Evolutionary conservation across 2,329 filamentous ascomycete genomes (phyloP).

Genomic region (Xenoacremonium recifei): DNA sequence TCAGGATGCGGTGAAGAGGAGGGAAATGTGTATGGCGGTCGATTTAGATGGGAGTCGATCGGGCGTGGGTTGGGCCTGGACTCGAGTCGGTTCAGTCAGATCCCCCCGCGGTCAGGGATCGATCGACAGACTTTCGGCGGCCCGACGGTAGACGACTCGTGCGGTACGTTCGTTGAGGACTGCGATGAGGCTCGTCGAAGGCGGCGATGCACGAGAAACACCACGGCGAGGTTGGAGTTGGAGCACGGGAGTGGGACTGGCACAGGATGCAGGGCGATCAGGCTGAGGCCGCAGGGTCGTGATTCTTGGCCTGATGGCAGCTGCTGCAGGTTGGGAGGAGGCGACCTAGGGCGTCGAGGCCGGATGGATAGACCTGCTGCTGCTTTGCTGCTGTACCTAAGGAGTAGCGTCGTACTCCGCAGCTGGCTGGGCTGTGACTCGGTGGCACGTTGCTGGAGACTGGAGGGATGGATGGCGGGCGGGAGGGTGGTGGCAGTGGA

Average conservation of each 20-base stretch:
- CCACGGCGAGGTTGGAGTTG: background rate
- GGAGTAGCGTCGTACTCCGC: background rate
- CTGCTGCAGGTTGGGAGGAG: constrained; percentile 9
- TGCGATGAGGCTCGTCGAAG: background rate
- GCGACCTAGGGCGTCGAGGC: background rate
- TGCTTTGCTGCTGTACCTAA: constrained; percentile 4
- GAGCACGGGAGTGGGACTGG: constrained; percentile 1
- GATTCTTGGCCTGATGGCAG: constrained; percentile 3
- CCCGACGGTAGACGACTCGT: constrained; percentile 6
- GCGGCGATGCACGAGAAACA: constrained; percentile 5
- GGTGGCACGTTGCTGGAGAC: constrained; percentile 18
- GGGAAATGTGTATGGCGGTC: background rate
- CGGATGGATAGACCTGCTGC: constrained; percentile 1
- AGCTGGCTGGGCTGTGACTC: constrained; percentile 2
- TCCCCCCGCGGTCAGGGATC: constrained; percentile 15
- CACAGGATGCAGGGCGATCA: constrained; percentile 8
- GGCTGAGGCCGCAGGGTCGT: constrained; percentile 11
- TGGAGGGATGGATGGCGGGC: no score
- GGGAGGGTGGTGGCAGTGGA: no score
- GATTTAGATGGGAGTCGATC: constrained; percentile 1
- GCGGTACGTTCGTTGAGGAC: background rate
- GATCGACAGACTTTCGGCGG: constrained; percentile 3
- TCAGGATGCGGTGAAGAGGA: no score
- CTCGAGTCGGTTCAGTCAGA: constrained; percentile 15
- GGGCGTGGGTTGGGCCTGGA: constrained; percentile 9